phyloP scores from a whole-genome alignment of 768 basidiomycete species.

The Macrolepiota fuliginosa region DNA sequence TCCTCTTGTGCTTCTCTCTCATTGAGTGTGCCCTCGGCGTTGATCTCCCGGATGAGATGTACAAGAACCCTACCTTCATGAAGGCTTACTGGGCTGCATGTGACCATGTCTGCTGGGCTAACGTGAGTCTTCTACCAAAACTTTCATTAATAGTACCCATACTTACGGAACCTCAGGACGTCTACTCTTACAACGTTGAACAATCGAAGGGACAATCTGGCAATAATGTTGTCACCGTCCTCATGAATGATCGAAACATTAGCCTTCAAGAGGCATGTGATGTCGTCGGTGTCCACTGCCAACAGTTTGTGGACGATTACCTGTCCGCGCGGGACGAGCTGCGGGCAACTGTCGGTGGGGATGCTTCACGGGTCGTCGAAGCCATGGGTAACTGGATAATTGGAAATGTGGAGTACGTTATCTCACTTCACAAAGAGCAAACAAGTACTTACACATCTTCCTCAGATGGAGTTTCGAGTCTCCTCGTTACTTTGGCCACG shows the following conservation, averaged over 20 bases:
- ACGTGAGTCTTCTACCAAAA: conserved; percentile 39
- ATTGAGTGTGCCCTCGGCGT: conserved; percentile 60
- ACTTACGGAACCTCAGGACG: conserved; percentile 40
- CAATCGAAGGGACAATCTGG: conserved; percentile 60
- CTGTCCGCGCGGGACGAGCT: conserved; percentile 41
- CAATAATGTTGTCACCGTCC: conserved; percentile 68
- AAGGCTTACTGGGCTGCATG: conserved; percentile 55
- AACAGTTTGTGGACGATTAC: conserved; percentile 49
- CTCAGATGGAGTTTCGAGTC: conserved; percentile 67
- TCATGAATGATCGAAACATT: conserved; percentile 54
- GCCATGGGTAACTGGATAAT: conserved; percentile 58
- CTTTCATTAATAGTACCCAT: not conserved
- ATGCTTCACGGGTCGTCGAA: conserved; percentile 51
- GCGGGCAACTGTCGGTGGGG: conserved; percentile 49
- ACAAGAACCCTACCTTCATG: conserved; percentile 52
- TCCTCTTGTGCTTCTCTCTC: conserved; percentile 60
- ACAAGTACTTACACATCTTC: conserved; percentile 3
- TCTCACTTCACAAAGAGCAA: not conserved
- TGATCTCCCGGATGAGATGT: conserved; percentile 62
- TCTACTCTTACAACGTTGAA: conserved; percentile 76
- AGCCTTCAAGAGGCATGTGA: conserved; percentile 60
- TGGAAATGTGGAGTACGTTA: conserved; percentile 54
- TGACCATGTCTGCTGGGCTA: conserved; percentile 70
- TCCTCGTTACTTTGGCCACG: conserved; percentile 62
- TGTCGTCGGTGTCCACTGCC: conserved; percentile 50